Evolutionary conservation across 2,329 filamentous ascomycete genomes (phyloP), one percentile per base, ranked within the genome.

Genomic region (Dothistroma septosporum): DNA sequence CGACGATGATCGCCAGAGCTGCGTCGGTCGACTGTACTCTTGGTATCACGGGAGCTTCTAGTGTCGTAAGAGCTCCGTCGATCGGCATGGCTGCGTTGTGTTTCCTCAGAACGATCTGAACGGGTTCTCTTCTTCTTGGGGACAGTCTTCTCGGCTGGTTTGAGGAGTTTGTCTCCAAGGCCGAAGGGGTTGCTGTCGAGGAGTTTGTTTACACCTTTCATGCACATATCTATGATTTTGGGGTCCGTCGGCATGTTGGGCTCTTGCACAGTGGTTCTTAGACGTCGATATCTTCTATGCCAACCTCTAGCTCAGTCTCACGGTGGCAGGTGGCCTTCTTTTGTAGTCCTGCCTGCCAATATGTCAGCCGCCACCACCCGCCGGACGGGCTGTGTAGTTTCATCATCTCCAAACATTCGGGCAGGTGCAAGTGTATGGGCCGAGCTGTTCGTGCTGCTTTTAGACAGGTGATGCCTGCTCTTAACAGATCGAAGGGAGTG

Each of bases 151-250:
- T 53, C 50, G 7, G 50, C 50, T 35, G 50, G 50, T 19, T 53
- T 53, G 24, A 53, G 9, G 3, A 53, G 50, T 35, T 53, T 53
- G 21, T 53, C 50, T 1, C 24, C 50, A 12, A 53, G 4, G 12
- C 50, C 50, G n/a, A 53, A 53, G 8, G 50, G 50, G 31, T 53
- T 53, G 31, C n/a, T 11, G 31, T 53, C 50, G 50, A 53, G 12
- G 24, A 53, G 16, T 35, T 53, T 53, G 31, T 53, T 35, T 11
- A 53, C 50, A 11, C 24, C 31, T 21, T 53, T 53, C 50, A 53
- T 53, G 50, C 50, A 21, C 1, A 53, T 32, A 12, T 32, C 31
- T 6, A 35, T 7, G 50, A 53, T 53, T 11, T 32, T 21, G 50
- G 50, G 50, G 19, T 53, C 50, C 2, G 35, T 16, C 35, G 41